These are phyloP conservation scores for Phaeosphaeriaceae sp. DNA, from an alignment of 2,329 filamentous ascomycete genomes.

Conservation along the genomic window DNA sequence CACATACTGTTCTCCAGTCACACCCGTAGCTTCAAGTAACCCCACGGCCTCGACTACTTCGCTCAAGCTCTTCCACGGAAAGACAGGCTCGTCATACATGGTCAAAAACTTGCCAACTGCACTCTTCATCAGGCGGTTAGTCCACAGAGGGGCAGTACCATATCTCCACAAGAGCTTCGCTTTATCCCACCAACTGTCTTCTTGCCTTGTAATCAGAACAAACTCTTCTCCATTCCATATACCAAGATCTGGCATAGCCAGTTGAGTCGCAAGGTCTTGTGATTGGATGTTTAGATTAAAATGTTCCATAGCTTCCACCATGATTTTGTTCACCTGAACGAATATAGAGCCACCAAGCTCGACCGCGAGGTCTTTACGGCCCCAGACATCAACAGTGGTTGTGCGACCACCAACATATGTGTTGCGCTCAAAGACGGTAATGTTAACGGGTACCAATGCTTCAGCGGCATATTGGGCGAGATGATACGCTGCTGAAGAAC, in stretches of 20 bases:
- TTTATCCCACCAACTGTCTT: slow-evolving; percentile 77
- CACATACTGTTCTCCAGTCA: slow-evolving; percentile 77
- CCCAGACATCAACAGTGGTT: slow-evolving; percentile 80
- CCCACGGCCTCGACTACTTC: slow-evolving; percentile 71
- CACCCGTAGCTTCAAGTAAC: slow-evolving; percentile 68
- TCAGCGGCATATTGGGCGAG: slow-evolving; percentile 72
- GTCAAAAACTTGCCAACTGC: slow-evolving; percentile 76
- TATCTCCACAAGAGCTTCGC: slow-evolving; percentile 85
- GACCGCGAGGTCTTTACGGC: slow-evolving; percentile 69
- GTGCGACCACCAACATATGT: slow-evolving; percentile 82
- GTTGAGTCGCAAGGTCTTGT: slow-evolving; percentile 40
- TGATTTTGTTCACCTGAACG: slow-evolving; percentile 80
- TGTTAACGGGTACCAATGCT: slow-evolving; percentile 68
- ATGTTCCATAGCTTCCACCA: slow-evolving; percentile 72
- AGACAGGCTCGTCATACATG: slow-evolving; percentile 81
- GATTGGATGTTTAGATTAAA: slow-evolving; percentile 69
- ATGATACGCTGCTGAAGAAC: slow-evolving; percentile 85
- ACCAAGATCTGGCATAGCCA: slow-evolving; percentile 61
- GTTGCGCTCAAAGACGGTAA: slow-evolving; percentile 87
- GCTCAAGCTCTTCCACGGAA: slow-evolving; percentile 82
- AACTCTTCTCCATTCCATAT: slow-evolving; percentile 85
- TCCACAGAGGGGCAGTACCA: slow-evolving; percentile 76
- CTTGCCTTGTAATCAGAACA: slow-evolving; percentile 68
- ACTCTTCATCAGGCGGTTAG: slow-evolving; percentile 72
- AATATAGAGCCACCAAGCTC: slow-evolving; percentile 95